Percentiles rank a stretch among this genome's conserved stretches.
phyloP scores from a whole-genome alignment of 371 early-diverging fungal species.

The Mortierella sp. region DNA sequence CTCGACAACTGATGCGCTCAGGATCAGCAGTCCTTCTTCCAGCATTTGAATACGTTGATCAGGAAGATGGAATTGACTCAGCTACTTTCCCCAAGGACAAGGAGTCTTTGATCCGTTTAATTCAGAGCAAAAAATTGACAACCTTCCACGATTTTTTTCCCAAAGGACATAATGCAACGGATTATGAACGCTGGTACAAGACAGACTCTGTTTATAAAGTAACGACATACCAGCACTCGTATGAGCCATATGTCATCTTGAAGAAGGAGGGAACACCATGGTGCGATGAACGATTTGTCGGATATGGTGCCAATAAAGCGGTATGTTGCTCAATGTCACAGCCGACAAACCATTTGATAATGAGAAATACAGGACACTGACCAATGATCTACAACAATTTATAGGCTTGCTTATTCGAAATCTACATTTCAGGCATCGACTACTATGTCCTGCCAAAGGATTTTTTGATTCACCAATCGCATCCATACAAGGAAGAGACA shows the following conservation, averaged over 20 bases:
- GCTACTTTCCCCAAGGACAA: slow-evolving; percentile 69
- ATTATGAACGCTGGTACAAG: slow-evolving; percentile 71
- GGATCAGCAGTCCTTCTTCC: slow-evolving; percentile 73
- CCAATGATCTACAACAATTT: too few relatives aligned
- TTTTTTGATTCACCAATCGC: slow-evolving; percentile 76
- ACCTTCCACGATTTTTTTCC: slow-evolving; percentile 75
- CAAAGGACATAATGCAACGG: slow-evolving; percentile 75
- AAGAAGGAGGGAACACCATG: slow-evolving; percentile 73
- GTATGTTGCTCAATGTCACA: slow-evolving; percentile 10
- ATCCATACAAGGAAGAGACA: slow-evolving; percentile 72
- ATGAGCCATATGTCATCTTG: slow-evolving; percentile 76
- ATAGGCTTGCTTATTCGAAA: slow-evolving; percentile 73
- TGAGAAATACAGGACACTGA: background rate
- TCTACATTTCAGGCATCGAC: slow-evolving; percentile 74
- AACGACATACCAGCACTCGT: slow-evolving; percentile 69
- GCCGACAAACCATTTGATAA: too few relatives aligned
- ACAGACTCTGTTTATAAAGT: slow-evolving; percentile 64
- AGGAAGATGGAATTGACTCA: slow-evolving; percentile 68
- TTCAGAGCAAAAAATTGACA: slow-evolving; percentile 62
- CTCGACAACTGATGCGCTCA: slow-evolving; percentile 59
- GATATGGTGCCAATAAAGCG: slow-evolving; percentile 74
- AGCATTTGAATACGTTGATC: slow-evolving; percentile 73
- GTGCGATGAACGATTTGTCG: slow-evolving; percentile 61
- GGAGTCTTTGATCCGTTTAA: slow-evolving; percentile 57
- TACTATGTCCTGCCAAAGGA: slow-evolving; percentile 72